Evolutionary conservation across 768 basidiomycete genomes (phyloP), one percentile per base, ranked within the genome.

Genomic region (Suillus clintonianus): DNA sequence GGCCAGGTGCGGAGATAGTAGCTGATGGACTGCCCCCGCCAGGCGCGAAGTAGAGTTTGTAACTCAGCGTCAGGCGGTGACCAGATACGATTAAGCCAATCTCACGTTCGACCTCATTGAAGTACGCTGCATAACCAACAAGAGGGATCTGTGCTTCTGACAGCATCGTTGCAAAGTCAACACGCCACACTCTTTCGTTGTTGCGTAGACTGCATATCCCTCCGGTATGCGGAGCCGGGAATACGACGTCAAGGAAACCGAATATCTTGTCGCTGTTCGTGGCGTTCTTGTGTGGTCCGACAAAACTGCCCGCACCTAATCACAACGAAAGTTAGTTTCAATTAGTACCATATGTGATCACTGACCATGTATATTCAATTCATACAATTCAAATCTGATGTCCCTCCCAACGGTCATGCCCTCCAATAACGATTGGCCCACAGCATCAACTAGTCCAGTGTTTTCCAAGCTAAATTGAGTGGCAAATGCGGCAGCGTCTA

Each of bases 221-320:
- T 1, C 84, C 84, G 61, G 81, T 72, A 65, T 86, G 80, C 0
- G 66, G 24, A 1, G 80, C 80, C 17, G 85, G 85, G 57, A 84
- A 78, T n/a, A 82, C 76, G 39, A 86, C 65, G 1, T 86, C 80
- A 10, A 88, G 77, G 1, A 85, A 85, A 1, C 82, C 85, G 42
- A 87, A 81, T 79, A 85, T 85, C 32, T 68, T 66, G 9, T 75
- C 72, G 9, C 72, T 68, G 9, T 80, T 78, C 6, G 82, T 83
- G 0, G 84, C 84, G 62, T 85, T 85, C 47, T 79, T 75, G 65
- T 85, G 85, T 1, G 80, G 45, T 65, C 83, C 83, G 76, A 85
- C 86, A 68, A 83, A 85, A 0, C 78, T 78, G 11, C 74, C 83
- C 53, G 77, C 67, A 1, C 75, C 82, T 82, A 57, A 5, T 10